These are phyloP conservation scores for Candida sanyiensis DNA, from an alignment of 805 yeast genomes.

Conservation along the genomic window DNA sequence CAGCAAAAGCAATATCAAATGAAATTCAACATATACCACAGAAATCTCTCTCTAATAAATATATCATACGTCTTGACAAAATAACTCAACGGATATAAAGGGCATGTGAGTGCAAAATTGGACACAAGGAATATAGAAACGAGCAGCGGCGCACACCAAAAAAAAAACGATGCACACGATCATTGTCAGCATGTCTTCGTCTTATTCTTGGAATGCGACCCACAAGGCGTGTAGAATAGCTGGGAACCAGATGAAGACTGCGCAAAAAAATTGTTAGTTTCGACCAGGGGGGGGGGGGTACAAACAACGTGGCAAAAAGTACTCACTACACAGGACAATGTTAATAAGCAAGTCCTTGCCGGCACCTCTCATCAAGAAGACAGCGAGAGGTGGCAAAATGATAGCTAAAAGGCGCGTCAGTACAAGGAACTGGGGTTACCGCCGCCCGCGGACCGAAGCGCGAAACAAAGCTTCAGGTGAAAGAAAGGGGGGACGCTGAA, in stretches of 20 bases:
- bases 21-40: no score
- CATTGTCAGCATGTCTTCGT: neutral
- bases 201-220: constrained; percentile 34
- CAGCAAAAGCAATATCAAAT: no score
- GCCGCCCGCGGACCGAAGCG: no score
- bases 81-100: no score
- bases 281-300: neutral
- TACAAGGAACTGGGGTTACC: no score
- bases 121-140: no score
- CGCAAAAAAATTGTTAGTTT: constrained; percentile 8
- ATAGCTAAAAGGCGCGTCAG: constrained; percentile 36
- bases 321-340: constrained; percentile 46
- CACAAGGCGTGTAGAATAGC: constrained; percentile 74
- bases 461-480: no score
- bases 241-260: constrained; percentile 63
- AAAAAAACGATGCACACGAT: no score
- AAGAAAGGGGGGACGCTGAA: neutral
- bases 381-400: constrained; percentile 72
- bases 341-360: constrained; percentile 61
- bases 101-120: no score
- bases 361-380: constrained; percentile 61
- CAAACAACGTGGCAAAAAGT: constrained; percentile 1
- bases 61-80: no score
- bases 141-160: no score
- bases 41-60: no score